Conservation (phyloP, 2,329 filamentous ascomycete genomes). For the Fusarium robinianum region DNA sequence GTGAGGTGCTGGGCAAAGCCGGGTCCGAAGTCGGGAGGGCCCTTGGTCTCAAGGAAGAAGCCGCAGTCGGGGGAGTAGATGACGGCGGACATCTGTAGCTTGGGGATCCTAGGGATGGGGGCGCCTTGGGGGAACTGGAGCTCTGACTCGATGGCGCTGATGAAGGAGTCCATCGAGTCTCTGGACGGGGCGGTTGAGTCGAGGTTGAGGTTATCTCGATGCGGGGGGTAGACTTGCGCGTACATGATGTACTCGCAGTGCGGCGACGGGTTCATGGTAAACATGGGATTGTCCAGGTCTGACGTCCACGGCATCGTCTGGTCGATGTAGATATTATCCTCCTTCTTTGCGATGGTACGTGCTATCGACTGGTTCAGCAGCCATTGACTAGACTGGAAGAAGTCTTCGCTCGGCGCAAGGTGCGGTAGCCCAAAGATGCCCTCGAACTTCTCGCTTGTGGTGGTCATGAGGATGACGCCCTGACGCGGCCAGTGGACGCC, state of each 20-base stretch:
- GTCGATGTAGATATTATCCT: conserved; percentile 57
- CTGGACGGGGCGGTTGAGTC: conserved; percentile 40
- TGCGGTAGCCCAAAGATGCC: conserved; percentile 90
- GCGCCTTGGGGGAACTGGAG: conserved; percentile 64
- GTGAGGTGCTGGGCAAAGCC: conserved; percentile 59
- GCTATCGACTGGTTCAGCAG: conserved; percentile 76
- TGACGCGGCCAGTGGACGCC: conserved; percentile 86
- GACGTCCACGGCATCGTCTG: conserved; percentile 77
- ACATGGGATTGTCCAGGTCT: conserved; percentile 63
- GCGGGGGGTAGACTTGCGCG: conserved; percentile 71
- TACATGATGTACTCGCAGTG: conserved; percentile 91
- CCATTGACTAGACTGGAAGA: conserved; percentile 61
- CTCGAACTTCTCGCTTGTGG: conserved; percentile 92
- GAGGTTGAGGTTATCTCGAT: conserved; percentile 43
- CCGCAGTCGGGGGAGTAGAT: conserved; percentile 71
- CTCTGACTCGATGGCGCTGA: conserved; percentile 64
- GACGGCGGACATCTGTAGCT: conserved; percentile 64
- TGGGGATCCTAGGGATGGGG: conserved; percentile 58
- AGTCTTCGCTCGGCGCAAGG: conserved; percentile 65
- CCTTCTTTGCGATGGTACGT: conserved; percentile 67
- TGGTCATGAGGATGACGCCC: conserved; percentile 80
- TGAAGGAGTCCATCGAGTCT: conserved; percentile 41
- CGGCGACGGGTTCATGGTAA: conserved; percentile 63
- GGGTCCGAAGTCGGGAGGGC: conserved; percentile 59
- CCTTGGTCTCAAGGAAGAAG: conserved; percentile 68